Conservation (phyloP, 148 eudicot genomes). For the Camellia sinensis region DNA sequence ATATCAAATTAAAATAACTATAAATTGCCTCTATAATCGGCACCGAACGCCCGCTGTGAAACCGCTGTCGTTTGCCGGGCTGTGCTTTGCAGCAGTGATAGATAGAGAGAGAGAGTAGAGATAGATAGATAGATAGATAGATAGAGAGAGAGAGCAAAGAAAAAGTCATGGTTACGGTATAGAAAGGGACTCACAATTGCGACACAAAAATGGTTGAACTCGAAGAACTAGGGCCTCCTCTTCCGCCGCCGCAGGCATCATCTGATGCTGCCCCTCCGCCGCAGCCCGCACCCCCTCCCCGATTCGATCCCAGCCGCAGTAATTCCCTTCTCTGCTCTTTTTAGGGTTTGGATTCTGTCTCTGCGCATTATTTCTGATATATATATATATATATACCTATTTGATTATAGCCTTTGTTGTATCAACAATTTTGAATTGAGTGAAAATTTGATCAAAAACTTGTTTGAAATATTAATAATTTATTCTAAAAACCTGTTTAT, state of each 20-base stretch:
- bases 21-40: too few relatives aligned
- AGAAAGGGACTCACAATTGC: background rate
- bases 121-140: too few relatives aligned
- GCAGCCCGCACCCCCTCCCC: conserved; percentile 25
- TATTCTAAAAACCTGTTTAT: background rate
- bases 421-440: background rate
- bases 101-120: too few relatives aligned
- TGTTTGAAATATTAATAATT: too few relatives aligned
- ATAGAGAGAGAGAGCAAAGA: too few relatives aligned
- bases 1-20: too few relatives aligned
- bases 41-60: too few relatives aligned
- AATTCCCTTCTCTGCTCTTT: conserved; percentile 16
- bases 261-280: conserved; percentile 12
- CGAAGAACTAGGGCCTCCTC: conserved; percentile 13
- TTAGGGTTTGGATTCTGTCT: background rate
- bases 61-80: too few relatives aligned
- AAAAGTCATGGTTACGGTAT: too few relatives aligned
- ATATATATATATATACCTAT: background rate
- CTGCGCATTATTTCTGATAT: background rate
- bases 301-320: conserved; percentile 73
- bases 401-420: background rate
- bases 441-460: too few relatives aligned
- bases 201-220: conserved; percentile 21
- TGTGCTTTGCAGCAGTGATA: too few relatives aligned
- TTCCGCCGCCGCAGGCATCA: conserved; percentile 13